Evolutionary conservation across 2,329 filamentous ascomycete species (phyloP), one percentile per base, ranked within the genome.

Genomic region (Aureobasidium zeae): DNA sequence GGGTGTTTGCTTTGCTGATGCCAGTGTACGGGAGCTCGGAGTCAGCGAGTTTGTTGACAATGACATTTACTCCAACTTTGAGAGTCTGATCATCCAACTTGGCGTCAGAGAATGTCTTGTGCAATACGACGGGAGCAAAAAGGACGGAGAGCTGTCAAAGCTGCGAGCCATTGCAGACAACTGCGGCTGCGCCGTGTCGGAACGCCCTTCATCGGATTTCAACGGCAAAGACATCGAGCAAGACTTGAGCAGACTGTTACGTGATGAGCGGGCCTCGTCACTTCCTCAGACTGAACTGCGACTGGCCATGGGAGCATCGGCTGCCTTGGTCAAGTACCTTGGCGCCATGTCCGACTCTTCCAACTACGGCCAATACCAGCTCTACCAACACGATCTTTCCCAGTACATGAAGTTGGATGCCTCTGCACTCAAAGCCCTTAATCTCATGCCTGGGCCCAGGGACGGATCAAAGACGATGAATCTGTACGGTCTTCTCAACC

Each of bases 21-120:
- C 93, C 1, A 95, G 86, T 52, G 89, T 96, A 19, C 76, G 91
- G 39, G 91, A 98, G 67, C 74, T 98, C 2, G 91, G 91, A 7
- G 87, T 98, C 43, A 94, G 86, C 69, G 93, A 98, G 60, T 98
- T 98, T 52, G 76, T 94, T n/a, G 91, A 98, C 70, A 98, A 96
- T 58, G 91, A 98, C 59, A 72, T 95, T 8, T 98, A 93, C 67
- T 96, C 89, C 41, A 98, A 98, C 62, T 93, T 98, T 53, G 91
- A 98, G 66, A 87, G 88, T 3, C 73, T 98, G 13, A 76, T 98
- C 41, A 98, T 98, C 52, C 93, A 98, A 60, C 77, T 98, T 3
- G 91, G 91, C 5, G 86, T 95, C 15, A 91, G 87, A 59, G 91
- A 98, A 62, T 95, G 88, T 56, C 67, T 98, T 21, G 66, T 98